Percentiles rank a stretch among this genome's conserved stretches.
Conservation (phyloP, 2,329 filamentous ascomycete genomes). For the Ceratocystis eucalypticola region DNA sequence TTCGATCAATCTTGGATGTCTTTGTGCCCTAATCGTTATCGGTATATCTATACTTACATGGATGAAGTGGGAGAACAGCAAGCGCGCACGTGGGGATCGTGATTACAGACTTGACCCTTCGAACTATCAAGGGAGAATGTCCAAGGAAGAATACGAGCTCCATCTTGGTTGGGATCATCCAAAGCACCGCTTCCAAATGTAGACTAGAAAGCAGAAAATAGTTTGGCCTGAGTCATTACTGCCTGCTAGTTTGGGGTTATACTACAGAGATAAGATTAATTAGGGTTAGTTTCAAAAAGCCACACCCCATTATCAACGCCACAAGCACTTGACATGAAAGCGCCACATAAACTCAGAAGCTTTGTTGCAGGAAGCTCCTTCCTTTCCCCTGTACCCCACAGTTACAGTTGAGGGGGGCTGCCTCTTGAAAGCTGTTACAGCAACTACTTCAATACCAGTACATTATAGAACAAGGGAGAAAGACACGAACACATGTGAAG, state of each 20-base stretch:
- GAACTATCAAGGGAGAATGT: conserved; percentile 17
- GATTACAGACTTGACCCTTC: conserved; percentile 20
- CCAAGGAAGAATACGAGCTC: conserved; percentile 21
- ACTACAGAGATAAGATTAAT: not conserved
- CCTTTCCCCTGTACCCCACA: conserved; percentile 3
- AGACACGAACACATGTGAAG: not conserved
- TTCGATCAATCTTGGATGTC: conserved; percentile 22
- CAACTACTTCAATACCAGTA: not conserved
- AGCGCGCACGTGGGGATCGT: conserved; percentile 20
- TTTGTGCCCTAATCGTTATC: conserved; percentile 19
- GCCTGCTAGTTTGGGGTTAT: not conserved
- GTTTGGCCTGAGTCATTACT: not conserved
- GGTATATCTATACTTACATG: conserved; percentile 19
- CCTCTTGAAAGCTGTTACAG: not conserved
- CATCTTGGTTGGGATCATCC: conserved; percentile 24
- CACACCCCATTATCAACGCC: not conserved
- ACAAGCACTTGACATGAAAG: not conserved
- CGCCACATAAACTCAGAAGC: not conserved
- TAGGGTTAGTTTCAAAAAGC: not conserved
- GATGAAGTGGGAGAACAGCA: conserved; percentile 22
- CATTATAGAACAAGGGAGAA: not conserved
- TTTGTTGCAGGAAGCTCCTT: not conserved
- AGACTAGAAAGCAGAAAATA: conserved; percentile 1
- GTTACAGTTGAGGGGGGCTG: not conserved
- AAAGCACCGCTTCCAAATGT: conserved; percentile 21